A percentile compares a stretch with the other conserved stretches of the same genome.
phyloP scores from a whole-genome alignment of 1,284 basidiomycete species.

The Ganoderma boninense region DNA sequence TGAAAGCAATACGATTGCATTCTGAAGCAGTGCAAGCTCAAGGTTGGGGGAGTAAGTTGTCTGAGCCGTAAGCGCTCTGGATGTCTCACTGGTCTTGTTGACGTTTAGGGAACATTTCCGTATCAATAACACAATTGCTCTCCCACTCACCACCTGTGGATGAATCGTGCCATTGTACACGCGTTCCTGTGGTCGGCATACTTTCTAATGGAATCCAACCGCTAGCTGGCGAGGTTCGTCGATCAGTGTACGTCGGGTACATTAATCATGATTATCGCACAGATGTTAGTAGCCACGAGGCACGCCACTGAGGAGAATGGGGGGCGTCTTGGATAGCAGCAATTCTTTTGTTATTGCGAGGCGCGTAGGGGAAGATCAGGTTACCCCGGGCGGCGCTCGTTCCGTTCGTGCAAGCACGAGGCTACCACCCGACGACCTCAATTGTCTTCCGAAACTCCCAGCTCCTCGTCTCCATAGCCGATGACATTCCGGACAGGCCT shows the following conservation, averaged over 20 bases:
- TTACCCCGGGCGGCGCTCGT: background rate
- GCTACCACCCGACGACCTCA: constrained; percentile 24
- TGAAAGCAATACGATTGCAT: background rate
- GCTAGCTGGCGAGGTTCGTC: constrained; percentile 2
- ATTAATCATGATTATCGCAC: background rate
- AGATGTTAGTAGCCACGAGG: constrained; percentile 4
- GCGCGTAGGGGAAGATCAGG: background rate
- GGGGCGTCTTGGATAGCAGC: background rate
- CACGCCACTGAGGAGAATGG: constrained; percentile 12
- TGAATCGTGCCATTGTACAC: no score
- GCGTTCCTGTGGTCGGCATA: background rate
- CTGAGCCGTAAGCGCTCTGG: background rate
- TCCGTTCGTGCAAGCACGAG: constrained; percentile 21
- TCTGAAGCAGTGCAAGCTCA: background rate
- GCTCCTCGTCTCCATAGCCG: constrained; percentile 19
- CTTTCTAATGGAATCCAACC: constrained; percentile 3
- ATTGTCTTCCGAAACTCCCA: constrained; percentile 22
- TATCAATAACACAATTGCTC: background rate
- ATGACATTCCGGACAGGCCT: background rate
- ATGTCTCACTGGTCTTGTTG: constrained; percentile 8
- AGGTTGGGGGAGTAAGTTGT: background rate
- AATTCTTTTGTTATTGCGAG: background rate
- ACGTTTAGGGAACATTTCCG: background rate
- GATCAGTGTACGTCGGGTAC: background rate
- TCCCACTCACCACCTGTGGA: background rate